phyloP scores from a whole-genome alignment of 257 asterid genomes.

The Solanum boliviense region DNA sequence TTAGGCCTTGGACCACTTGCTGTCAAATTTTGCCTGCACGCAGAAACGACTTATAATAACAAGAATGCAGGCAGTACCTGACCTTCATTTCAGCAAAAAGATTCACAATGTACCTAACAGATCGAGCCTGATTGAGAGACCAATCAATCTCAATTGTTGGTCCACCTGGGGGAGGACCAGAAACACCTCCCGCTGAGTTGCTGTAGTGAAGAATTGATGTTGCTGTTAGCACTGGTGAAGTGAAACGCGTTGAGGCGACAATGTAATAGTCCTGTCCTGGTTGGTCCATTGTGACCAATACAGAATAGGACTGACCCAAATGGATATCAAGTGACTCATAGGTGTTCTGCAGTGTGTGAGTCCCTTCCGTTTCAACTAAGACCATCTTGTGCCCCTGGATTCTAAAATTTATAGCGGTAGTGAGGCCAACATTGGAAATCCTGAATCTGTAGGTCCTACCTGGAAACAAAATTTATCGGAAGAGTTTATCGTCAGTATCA shows the following conservation, averaged over 20 bases:
- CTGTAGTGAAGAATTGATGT: slow-evolving; percentile 33
- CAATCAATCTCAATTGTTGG: slow-evolving; percentile 34
- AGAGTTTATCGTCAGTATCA: not conserved
- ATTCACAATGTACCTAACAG: slow-evolving; percentile 24
- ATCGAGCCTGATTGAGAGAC: slow-evolving; percentile 47
- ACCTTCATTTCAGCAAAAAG: not conserved
- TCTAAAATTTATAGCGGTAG: slow-evolving; percentile 30
- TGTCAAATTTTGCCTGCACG: slow-evolving; percentile 31
- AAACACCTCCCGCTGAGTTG: slow-evolving; percentile 19
- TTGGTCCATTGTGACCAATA: slow-evolving; percentile 30
- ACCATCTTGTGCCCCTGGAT: slow-evolving; percentile 35
- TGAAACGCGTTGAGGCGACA: slow-evolving; percentile 30
- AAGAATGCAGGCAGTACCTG: not conserved
- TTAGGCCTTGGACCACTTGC: slow-evolving; percentile 49
- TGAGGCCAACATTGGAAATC: slow-evolving; percentile 35
- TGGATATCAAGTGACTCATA: slow-evolving; percentile 33
- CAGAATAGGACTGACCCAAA: slow-evolving; percentile 38
- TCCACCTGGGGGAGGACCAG: slow-evolving; percentile 30
- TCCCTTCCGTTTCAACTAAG: slow-evolving; percentile 38
- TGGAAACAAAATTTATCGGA: not conserved
- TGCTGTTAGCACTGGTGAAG: slow-evolving; percentile 26
- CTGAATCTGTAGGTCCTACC: slow-evolving; percentile 40
- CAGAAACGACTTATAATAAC: not conserved
- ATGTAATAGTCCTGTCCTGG: slow-evolving; percentile 26
- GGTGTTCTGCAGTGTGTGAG: slow-evolving; percentile 32